Percentiles rank a stretch among this genome's conserved stretches.
phyloP scores from a whole-genome alignment of 108 stramenopile species.

The Fistulifera pelliculosa region DNA sequence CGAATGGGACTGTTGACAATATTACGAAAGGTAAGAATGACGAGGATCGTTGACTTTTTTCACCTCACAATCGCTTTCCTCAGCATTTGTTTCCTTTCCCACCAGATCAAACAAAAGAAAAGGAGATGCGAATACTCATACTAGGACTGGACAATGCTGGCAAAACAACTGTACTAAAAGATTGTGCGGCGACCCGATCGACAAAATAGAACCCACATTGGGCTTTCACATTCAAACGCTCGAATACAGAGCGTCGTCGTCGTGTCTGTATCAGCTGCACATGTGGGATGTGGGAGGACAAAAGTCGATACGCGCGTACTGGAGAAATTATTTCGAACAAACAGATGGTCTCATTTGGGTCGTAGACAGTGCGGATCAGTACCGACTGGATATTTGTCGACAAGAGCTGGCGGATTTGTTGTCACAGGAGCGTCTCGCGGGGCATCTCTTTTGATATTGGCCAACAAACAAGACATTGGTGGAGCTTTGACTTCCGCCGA shows the following conservation, averaged over 20 bases:
- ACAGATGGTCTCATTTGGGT: slow-evolving; percentile 99
- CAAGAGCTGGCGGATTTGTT: slow-evolving; percentile 79
- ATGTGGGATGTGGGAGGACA: slow-evolving; percentile 99
- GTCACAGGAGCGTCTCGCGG: slow-evolving; percentile 97
- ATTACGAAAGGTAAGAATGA: slow-evolving; percentile 52
- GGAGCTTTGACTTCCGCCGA: slow-evolving; percentile 75
- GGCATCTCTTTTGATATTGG: slow-evolving; percentile 91
- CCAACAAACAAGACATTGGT: slow-evolving; percentile 96
- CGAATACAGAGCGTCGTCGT: slow-evolving; percentile 43
- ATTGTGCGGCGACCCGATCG: slow-evolving; percentile 91
- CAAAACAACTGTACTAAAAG: slow-evolving; percentile 89
- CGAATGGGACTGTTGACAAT: slow-evolving; percentile 71
- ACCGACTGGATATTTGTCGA: slow-evolving; percentile 76
- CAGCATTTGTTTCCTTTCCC: not conserved
- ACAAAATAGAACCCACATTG: slow-evolving; percentile 91
- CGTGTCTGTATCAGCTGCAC: slow-evolving; percentile 48
- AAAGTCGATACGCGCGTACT: slow-evolving; percentile 97
- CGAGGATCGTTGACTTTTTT: not conserved
- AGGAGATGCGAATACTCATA: slow-evolving; percentile 93
- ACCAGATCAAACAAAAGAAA: slow-evolving; percentile 93
- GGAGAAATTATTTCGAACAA: slow-evolving; percentile 98
- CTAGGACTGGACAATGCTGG: slow-evolving; percentile 96
- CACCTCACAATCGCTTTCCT: not conserved
- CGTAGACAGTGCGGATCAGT: slow-evolving; percentile 86
- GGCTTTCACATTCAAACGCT: slow-evolving; percentile 98